Conservation (phyloP, 345 rosid genomes). For the Sonneratia alba region DNA sequence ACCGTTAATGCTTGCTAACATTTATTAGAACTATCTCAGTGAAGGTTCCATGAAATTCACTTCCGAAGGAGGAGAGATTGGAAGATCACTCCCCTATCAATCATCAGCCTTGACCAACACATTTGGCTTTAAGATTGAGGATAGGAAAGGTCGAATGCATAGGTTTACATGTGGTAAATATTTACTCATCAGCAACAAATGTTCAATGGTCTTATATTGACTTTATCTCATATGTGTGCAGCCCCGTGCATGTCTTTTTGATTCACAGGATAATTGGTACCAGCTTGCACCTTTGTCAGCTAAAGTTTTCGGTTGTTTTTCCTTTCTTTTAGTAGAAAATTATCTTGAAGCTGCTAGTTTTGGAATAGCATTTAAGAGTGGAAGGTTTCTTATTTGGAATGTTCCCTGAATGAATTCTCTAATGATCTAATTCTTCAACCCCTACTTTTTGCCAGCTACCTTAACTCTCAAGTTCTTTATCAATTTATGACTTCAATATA, state of each 20-base stretch:
- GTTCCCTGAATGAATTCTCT: not conserved
- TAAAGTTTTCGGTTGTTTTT: not conserved
- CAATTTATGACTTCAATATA: not conserved
- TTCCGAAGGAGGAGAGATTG: conserved; percentile 71
- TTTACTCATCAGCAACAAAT: not conserved
- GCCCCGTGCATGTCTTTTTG: not conserved
- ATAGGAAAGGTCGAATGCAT: conserved; percentile 75
- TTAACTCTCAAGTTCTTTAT: not conserved
- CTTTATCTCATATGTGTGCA: not conserved
- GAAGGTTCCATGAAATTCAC: conserved; percentile 70
- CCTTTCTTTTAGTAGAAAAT: not conserved
- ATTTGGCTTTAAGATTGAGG: conserved; percentile 82
- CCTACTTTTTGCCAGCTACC: not conserved
- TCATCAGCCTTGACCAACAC: conserved; percentile 26
- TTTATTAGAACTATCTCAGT: conserved; percentile 35
- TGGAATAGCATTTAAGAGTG: not conserved
- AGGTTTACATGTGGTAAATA: conserved; percentile 80
- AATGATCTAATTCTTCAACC: not conserved
- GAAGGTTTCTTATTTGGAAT: not conserved
- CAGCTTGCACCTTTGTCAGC: not conserved
- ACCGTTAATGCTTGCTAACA: conserved; percentile 9
- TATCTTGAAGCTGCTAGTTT: not conserved
- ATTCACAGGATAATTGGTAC: not conserved
- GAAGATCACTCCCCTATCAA: conserved; percentile 44
- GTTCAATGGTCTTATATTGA: not conserved